Evolutionary conservation across 2,329 filamentous ascomycete genomes (phyloP).

Genomic region (Corinectria fuckeliana): DNA sequence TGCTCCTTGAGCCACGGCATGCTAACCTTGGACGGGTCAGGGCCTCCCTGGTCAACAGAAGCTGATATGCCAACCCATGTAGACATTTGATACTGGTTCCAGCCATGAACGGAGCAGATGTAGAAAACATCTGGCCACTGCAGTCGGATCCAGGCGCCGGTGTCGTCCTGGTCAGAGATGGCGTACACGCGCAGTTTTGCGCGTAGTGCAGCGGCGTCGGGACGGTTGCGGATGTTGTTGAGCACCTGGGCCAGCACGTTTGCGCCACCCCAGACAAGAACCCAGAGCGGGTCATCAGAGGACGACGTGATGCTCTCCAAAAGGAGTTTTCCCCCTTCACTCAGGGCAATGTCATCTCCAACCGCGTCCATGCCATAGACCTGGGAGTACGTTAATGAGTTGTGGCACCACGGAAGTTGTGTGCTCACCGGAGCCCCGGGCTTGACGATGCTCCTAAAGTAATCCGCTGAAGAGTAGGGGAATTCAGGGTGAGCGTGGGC

Average conservation of each 20-base stretch:
- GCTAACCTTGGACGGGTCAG: conserved; percentile 54
- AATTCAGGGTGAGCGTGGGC: conserved; percentile 51
- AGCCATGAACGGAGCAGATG: conserved; percentile 61
- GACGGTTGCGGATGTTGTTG: conserved; percentile 28
- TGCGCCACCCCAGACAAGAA: conserved; percentile 60
- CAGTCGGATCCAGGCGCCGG: conserved; percentile 58
- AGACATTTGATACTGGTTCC: conserved; percentile 59
- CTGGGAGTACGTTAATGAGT: background rate
- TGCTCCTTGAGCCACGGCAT: conserved; percentile 59
- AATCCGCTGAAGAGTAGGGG: conserved; percentile 47
- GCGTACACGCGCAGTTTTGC: conserved; percentile 57
- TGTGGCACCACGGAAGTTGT: background rate
- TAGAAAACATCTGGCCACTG: conserved; percentile 62
- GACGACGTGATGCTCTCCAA: conserved; percentile 34
- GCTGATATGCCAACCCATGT: conserved; percentile 63
- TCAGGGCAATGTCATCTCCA: conserved; percentile 29
- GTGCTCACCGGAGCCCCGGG: conserved; percentile 36
- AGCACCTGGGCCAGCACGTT: conserved; percentile 58
- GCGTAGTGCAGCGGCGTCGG: conserved; percentile 46
- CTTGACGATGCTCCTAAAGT: conserved; percentile 43
- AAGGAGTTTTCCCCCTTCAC: conserved; percentile 51
- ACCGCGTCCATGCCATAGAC: conserved; percentile 35
- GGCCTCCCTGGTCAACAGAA: conserved; percentile 34
- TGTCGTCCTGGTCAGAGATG: conserved; percentile 66
- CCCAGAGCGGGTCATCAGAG: conserved; percentile 52